phyloP scores from a whole-genome alignment of 805 yeast genomes.

The Wickerhamiella australiensis region DNA sequence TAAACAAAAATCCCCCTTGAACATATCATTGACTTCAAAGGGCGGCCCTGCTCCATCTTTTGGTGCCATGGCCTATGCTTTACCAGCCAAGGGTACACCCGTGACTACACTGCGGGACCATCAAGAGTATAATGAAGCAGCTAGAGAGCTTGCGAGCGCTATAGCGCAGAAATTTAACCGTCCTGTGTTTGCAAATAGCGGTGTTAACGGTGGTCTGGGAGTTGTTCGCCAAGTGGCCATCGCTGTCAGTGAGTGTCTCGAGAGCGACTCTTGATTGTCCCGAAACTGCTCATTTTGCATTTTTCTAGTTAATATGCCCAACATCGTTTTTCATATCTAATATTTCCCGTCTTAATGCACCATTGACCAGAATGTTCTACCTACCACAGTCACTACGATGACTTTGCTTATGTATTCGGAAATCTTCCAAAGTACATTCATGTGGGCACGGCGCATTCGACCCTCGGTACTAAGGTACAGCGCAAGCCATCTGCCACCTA shows the following conservation, averaged over 20 bases:
- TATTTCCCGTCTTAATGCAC: neutral
- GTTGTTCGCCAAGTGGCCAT: neutral
- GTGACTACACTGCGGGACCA: slow-evolving; percentile 15
- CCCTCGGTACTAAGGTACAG: neutral
- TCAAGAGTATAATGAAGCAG: slow-evolving; percentile 16
- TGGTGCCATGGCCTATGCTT: slow-evolving; percentile 22
- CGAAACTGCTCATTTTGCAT: no score
- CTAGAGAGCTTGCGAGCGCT: slow-evolving; percentile 16
- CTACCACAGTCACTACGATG: no score
- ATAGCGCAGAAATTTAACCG: slow-evolving; percentile 15
- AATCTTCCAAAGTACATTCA: neutral
- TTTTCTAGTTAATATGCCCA: no score
- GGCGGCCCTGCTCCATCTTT: slow-evolving; percentile 9
- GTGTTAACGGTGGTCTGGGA: slow-evolving; percentile 11
- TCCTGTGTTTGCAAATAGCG: slow-evolving; percentile 21
- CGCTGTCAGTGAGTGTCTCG: neutral
- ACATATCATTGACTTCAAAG: slow-evolving; percentile 14
- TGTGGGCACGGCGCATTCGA: slow-evolving; percentile 4
- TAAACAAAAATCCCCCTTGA: slow-evolving; percentile 14
- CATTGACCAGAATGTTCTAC: neutral
- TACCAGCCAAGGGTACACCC: slow-evolving; percentile 8
- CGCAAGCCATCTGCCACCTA: neutral
- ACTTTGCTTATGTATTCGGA: neutral
- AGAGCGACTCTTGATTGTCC: neutral
- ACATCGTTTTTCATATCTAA: no score